Percentiles rank a stretch among this genome's conserved stretches.
phyloP scores from a whole-genome alignment of 2,329 filamentous ascomycete genomes.

The Nigrospora sphaerica region DNA sequence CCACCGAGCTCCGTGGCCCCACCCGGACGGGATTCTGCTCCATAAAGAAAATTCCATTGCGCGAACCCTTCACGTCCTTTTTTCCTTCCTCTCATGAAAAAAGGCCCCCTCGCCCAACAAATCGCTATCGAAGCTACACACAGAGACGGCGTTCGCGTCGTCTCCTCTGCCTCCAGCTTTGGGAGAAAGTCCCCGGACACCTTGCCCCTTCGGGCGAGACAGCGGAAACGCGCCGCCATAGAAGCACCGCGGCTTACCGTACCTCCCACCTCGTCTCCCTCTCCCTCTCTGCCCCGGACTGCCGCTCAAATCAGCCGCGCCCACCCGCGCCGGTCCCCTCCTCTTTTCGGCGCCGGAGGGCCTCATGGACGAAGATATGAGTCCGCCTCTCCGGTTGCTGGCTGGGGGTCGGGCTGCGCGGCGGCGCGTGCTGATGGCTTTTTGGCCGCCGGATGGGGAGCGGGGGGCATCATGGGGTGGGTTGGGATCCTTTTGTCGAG shows the following conservation, averaged over 20 bases:
- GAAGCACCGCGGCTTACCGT: conserved; percentile 89
- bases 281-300: conserved; percentile 27
- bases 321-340: conserved; percentile 23
- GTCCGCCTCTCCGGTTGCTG: conserved; percentile 47
- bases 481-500: conserved; percentile 74
- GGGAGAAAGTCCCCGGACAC: conserved; percentile 99
- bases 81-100: conserved; percentile 28
- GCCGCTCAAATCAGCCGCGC: conserved; percentile 36
- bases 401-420: conserved; percentile 11
- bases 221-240: conserved; percentile 99
- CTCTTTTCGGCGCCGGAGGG: conserved; percentile 19
- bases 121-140: conserved; percentile 99
- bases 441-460: conserved; percentile 27
- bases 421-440: conserved; percentile 15
- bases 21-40: not conserved
- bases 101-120: conserved; percentile 92
- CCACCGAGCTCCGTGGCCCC: too few relatives aligned
- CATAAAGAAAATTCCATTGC: conserved; percentile 13
- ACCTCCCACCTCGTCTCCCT: conserved; percentile 48
- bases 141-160: conserved; percentile 58
- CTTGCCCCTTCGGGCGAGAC: conserved; percentile 36
- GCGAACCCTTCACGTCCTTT: conserved; percentile 16
- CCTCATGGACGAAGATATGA: conserved; percentile 81
- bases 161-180: conserved; percentile 59
- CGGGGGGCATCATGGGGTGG: conserved; percentile 37